These are phyloP conservation scores for Isatis tinctoria DNA, from an alignment of 345 rosid genomes.

Conservation along the genomic window DNA sequence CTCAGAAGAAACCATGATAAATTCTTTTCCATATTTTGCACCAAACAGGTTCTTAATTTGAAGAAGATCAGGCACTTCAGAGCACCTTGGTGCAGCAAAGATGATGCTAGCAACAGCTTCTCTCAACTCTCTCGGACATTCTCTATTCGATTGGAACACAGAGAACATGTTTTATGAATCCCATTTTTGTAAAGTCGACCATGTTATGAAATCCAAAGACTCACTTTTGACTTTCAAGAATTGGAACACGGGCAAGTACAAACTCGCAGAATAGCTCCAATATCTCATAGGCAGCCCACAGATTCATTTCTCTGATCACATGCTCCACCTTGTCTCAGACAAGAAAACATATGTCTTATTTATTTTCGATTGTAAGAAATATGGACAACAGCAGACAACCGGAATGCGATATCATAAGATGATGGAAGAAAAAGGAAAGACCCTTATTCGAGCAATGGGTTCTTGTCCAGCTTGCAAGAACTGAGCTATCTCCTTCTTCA, in stretches of 20 bases:
- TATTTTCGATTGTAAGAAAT: not conserved
- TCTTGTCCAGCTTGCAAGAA: slow-evolving; percentile 94
- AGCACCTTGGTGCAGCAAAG: slow-evolving; percentile 95
- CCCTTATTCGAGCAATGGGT: slow-evolving; percentile 92
- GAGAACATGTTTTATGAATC: not conserved
- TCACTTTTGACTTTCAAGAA: slow-evolving; percentile 83
- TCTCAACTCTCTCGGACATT: slow-evolving; percentile 80
- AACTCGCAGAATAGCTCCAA: slow-evolving; percentile 90
- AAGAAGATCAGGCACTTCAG: slow-evolving; percentile 86
- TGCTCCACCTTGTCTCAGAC: slow-evolving; percentile 73
- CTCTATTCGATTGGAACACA: slow-evolving; percentile 43
- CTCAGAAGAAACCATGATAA: slow-evolving; percentile 63
- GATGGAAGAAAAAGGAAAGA: slow-evolving; percentile 5
- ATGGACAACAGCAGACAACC: not conserved
- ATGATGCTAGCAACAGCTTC: slow-evolving; percentile 91
- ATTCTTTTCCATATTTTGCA: slow-evolving; percentile 88
- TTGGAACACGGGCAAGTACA: slow-evolving; percentile 78
- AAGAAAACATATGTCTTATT: not conserved
- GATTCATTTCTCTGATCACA: slow-evolving; percentile 79
- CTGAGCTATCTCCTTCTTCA: slow-evolving; percentile 94
- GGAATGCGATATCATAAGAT: not conserved
- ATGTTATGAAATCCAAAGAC: not conserved
- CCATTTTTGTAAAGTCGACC: not conserved
- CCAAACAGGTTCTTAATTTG: slow-evolving; percentile 73
- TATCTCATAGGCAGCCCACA: slow-evolving; percentile 82